Base-by-base conservation (phyloP, 2,329 filamentous ascomycete species). In the Aspergillus ibericus region DNA sequence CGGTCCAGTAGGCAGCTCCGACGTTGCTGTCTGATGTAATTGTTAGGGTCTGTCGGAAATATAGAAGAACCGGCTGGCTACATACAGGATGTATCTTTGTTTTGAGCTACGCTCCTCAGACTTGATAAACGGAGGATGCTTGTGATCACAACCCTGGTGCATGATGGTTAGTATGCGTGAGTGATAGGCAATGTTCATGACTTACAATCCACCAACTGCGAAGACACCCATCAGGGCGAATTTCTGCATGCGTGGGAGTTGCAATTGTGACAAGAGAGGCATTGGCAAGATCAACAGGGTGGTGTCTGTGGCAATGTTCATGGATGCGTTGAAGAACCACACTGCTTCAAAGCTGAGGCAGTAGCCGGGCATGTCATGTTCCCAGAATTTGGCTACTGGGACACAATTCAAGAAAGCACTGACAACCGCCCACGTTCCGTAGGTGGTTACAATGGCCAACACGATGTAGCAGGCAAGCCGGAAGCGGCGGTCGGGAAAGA, bases 271-370 rank as follows among this genome's bases (percentile, higher is more conserved):
- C 25, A 80, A 72, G 7, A 76, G 66, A 3, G 76, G 77, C 65
- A 81, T 75, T 0, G 78, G 79, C 44, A 81, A 55, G 8, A 75
- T 47, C 10, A 80, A 67, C 6, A 80, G 68, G 4, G 73, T 62
- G n/a, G 80, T 62, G 63, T 81, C 78, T 3, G 78, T 75, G 9
- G 66, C 64, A 40, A 80, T 79, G 53, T 78, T 75, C 63, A 78
- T 71, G 1, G 68, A 69, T 1, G 77, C 77, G 36, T 77, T 77
- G 55, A 77, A 77, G 53, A 74, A 67, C 77, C 77, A 79, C 54
- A 80, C 70, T 0, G 65, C 67, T 25, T 77, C 70, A 12, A 78
- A 74, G 35, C 63, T 70, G 9, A 78, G 63, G 56, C 79, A 81
- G 49, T 60, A 65, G 5, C 77, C 79, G 1, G 65, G 50, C 4